Percentiles rank a stretch among this genome's conserved stretches.
phyloP scores from a whole-genome alignment of 495 filamentous ascomycete species.

The Penicillium nucicola region DNA sequence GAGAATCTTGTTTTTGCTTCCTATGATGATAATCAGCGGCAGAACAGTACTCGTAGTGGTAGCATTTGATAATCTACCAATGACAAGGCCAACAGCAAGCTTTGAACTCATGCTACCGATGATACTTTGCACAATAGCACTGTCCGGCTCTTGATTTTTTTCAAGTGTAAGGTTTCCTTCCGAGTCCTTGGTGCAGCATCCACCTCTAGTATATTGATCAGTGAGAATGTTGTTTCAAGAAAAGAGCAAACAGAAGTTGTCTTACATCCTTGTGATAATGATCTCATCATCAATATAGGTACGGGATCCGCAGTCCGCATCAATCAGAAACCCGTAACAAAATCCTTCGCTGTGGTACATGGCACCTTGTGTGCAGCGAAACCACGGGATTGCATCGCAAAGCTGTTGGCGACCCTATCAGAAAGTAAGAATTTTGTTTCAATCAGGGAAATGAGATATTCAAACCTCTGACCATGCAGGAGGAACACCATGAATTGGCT shows the following conservation, averaged over 20 bases:
- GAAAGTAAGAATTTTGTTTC: background rate
- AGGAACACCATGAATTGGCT: constrained; percentile 38
- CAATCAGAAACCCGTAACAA: constrained; percentile 59
- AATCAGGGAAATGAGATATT: background rate
- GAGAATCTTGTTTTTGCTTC: constrained; percentile 49
- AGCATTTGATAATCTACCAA: constrained; percentile 43
- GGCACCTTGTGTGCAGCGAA: constrained; percentile 58
- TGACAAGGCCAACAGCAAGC: constrained; percentile 54
- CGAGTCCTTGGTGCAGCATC: constrained; percentile 35
- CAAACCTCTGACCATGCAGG: constrained; percentile 56
- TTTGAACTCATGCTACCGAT: constrained; percentile 29
- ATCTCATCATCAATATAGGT: constrained; percentile 63
- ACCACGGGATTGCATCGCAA: constrained; percentile 68
- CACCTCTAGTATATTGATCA: constrained; percentile 50
- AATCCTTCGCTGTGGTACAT: constrained; percentile 46
- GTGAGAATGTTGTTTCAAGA: background rate
- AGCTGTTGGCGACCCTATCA: constrained; percentile 53
- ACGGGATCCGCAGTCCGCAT: constrained; percentile 50
- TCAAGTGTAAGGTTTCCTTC: constrained; percentile 40
- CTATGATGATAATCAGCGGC: constrained; percentile 30
- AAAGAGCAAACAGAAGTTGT: background rate
- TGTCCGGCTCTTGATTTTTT: constrained; percentile 39
- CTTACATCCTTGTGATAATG: constrained; percentile 65
- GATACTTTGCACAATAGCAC: constrained; percentile 31
- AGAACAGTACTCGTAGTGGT: background rate